Base-by-base conservation (phyloP, 441 rosid genomes). In the Adansonia grandidieri region DNA sequence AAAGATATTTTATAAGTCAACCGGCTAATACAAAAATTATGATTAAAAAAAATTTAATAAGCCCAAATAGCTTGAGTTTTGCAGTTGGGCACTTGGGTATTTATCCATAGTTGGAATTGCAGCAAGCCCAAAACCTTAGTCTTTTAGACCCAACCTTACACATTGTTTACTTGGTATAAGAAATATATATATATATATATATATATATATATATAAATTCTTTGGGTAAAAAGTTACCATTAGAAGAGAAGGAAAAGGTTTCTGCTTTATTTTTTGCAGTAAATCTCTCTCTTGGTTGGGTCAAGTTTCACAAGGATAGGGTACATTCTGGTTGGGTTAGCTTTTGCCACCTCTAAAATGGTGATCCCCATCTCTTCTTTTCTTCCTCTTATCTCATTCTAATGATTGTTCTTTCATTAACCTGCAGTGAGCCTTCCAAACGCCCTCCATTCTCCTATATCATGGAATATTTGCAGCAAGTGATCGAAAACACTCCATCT, bases 371-470 rank as follows among this genome's bases (percentile, higher is more conserved):
- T 2, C 56, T 71, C 48, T 17, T 54, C 15, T 40, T 57, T 40
- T 56, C 19, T 37, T 6, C 44, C 17, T 45, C 56, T 5, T 32
- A 37, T 62, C 22, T 22, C 50, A 0, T 19, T 60, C 44, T 45
- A 6, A 74, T 15, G 45, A 61, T 47, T 22, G 67, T 3, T 19
- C 32, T 50, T 50, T 62, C 15, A 1, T 40, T 56, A 42, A 58
- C 24, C 67, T 58, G 62, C 78, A 75, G 78, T 19, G 78, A 75
- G 28, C 62, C 78, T 66, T 64, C 78, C 0, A n/a, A 53, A 63
- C 78, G 78, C 37, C 78, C 78, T 50, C 42, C 78, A 10, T 75
- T 75, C 58, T 63, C 50, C 51, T 51, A 63, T 6, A 5, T 64
- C 45, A 28, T 75, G 47, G 71, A 75, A 64, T 50, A 4, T 62